These are phyloP conservation scores for Letharia columbiana DNA, from an alignment of 495 filamentous ascomycete species.

Conservation along the genomic window DNA sequence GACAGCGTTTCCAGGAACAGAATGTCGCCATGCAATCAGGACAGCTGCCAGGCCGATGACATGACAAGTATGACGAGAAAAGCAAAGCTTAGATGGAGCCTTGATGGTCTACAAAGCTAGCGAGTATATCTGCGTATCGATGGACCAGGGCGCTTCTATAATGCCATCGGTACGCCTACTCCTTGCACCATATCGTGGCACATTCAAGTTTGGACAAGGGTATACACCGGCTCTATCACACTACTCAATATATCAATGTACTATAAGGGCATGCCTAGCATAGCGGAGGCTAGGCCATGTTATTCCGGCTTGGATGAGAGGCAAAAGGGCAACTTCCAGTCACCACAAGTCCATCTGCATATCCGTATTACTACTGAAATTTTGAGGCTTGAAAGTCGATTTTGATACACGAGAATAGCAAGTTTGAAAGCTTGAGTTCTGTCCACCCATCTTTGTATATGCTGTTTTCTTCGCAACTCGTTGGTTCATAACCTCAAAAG, in stretches of 20 bases:
- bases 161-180: neutral
- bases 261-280: neutral
- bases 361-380: neutral
- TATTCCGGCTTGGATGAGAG: neutral
- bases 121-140: neutral
- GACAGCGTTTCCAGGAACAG: constrained; percentile 89
- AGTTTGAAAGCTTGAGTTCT: neutral
- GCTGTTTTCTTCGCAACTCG: neutral
- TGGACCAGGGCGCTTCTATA: neutral
- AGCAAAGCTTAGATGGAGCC: neutral
- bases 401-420: neutral
- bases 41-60: constrained; percentile 38
- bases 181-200: neutral
- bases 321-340: neutral
- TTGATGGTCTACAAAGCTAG: neutral
- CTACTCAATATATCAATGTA: neutral
- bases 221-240: neutral
- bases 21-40: constrained; percentile 73
- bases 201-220: neutral
- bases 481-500: neutral
- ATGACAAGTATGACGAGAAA: neutral
- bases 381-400: neutral
- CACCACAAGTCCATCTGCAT: neutral
- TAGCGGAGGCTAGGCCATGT: neutral
- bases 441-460: neutral